Base-by-base conservation (phyloP, 1,284 basidiomycete species). In the Moesziomyces sp. region DNA sequence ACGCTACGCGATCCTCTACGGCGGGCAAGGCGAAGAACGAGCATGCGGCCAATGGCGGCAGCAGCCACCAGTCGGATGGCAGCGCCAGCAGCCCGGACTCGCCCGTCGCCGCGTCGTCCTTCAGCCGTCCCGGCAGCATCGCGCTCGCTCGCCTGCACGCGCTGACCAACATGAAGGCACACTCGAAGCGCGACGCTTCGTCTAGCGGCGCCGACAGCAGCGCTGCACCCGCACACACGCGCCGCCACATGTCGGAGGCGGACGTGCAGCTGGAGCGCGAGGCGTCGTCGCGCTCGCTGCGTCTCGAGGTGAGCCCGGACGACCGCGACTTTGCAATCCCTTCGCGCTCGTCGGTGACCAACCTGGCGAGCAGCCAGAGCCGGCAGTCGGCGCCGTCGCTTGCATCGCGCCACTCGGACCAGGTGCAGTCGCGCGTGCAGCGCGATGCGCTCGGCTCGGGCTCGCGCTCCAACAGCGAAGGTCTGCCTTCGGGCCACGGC, bases 1-100 rank as follows among this genome's bases (percentile, higher is more conserved):
- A 90, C 52, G 86, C 86, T 16, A 58, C 72, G 47, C 62, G 67
- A 38, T 79, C 65, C 9, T 80, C 53, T 88, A 89, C 81, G 3
- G 72, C 58, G 7, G 73, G 67, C 55, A 75, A 75, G 49, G 59
- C 60, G 24, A 59, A 54, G 49, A 63, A 73, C 30, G 60, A 61
- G 42, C 52, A 63, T 43, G 65, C 60, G 18, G 48, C 26, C 18
- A 57, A 38, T 7, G 57, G 46, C 19, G 49, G 49, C 10, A 58
- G 54, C 11, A 63, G 72, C 30, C 58, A 62, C 23, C 68, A 64
- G 47, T 67, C 67, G 47, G 62, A 67, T 13, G 63, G 54, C 19
- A 65, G 63, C 47, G 55, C 54, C 34, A 70, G 66, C 62, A 69
- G 66, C 48, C 64, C 67, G 5, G 72, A 70, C 16, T 66, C 62